These are phyloP conservation scores for Rhododendron ferrugineum DNA, from an alignment of 148 eudicot species.

Conservation along the genomic window DNA sequence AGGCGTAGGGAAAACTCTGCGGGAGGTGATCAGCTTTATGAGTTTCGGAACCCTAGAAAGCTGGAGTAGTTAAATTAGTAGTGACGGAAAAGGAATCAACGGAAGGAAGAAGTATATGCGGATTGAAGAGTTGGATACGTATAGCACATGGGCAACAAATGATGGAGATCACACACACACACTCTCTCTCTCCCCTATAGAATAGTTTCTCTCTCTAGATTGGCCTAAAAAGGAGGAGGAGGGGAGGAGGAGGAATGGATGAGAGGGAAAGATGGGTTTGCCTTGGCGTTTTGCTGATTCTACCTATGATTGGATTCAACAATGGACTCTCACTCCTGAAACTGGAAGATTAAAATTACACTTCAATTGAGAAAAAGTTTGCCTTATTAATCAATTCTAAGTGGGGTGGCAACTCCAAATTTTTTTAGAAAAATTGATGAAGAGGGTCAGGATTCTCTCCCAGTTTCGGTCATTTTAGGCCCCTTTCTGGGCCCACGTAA, in stretches of 20 bases:
- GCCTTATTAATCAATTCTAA: neutral
- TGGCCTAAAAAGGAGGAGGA: neutral
- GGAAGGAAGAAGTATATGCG: constrained; percentile 14
- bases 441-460: no score
- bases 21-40: constrained; percentile 24
- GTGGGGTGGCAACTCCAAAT: no score
- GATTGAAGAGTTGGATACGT: constrained; percentile 18
- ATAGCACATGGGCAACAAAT: constrained; percentile 14
- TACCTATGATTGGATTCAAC: neutral
- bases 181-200: neutral
- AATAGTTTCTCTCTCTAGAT: neutral
- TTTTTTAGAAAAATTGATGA: no score
- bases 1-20: constrained; percentile 1
- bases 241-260: neutral
- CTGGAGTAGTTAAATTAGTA: neutral
- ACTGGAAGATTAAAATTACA: neutral
- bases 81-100: neutral
- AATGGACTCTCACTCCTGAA: neutral
- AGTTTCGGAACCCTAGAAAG: constrained; percentile 32
- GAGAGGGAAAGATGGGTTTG: neutral
- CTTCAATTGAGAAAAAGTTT: neutral
- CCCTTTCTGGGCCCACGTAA: no score
- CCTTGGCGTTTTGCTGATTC: neutral
- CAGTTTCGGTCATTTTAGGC: no score
- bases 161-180: neutral